Evolutionary conservation across 805 yeast genomes (phyloP).

Genomic region (Wickerhamomyces xylosicus): DNA sequence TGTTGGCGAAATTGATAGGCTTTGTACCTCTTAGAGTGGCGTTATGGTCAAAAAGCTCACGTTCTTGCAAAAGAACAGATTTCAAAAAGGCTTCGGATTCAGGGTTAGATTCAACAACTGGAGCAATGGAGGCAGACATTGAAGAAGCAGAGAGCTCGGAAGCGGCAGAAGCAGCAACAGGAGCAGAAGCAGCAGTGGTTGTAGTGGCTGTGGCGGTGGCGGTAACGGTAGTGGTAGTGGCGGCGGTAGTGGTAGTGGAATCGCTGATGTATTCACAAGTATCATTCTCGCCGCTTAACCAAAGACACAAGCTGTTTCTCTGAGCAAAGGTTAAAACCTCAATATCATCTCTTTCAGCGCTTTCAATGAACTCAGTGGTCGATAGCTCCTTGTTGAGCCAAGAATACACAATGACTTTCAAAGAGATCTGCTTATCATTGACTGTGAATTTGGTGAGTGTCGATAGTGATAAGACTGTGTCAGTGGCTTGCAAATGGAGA

Average conservation of each 20-base stretch:
- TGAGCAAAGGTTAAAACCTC: constrained; percentile 74
- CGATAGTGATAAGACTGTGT: constrained; percentile 26
- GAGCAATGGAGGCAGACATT: not conserved
- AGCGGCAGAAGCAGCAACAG: not conserved
- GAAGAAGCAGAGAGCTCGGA: not conserved
- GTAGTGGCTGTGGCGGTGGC: too few species aligned
- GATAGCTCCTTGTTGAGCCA: constrained; percentile 68
- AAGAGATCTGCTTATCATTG: constrained; percentile 35
- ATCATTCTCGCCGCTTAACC: constrained; percentile 64
- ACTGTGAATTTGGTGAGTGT: constrained; percentile 44
- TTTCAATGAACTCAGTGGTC: constrained; percentile 73
- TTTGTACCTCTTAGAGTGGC: constrained; percentile 57
- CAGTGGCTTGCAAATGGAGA: constrained; percentile 18
- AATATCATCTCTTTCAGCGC: constrained; percentile 54
- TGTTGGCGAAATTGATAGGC: constrained; percentile 54
- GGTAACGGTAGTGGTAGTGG: too few species aligned
- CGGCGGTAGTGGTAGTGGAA: constrained; percentile 10
- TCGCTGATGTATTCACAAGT: constrained; percentile 40
- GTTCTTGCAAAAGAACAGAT: constrained; percentile 27
- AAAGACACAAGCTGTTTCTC: constrained; percentile 72
- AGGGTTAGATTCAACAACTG: not conserved
- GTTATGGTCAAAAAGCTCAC: constrained; percentile 46
- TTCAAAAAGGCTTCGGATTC: constrained; percentile 26
- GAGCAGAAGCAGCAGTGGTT: constrained; percentile 3
- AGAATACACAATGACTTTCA: constrained; percentile 61